A percentile compares a stretch with the other conserved stretches of the same genome.
Evolutionary conservation across 2,329 filamentous ascomycete genomes (phyloP).

Genomic region (Aspergillus sp.): DNA sequence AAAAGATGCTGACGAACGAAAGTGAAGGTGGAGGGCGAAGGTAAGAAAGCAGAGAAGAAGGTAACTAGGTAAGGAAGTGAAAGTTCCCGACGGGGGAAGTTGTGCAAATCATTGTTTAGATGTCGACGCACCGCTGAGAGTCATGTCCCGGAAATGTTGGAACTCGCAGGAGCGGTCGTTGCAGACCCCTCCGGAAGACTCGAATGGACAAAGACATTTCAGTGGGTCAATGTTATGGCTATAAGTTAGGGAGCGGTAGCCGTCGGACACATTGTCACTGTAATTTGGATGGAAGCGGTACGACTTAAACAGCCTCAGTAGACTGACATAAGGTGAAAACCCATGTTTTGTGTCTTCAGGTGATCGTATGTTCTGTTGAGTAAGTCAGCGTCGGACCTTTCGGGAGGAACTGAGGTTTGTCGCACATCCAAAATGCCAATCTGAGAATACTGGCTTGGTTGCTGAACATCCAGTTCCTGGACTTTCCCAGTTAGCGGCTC

Average conservation of each 20-base stretch:
- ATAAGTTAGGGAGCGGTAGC: slow-evolving; percentile 88
- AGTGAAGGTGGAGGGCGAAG: slow-evolving; percentile 6
- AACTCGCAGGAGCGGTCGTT: slow-evolving; percentile 72
- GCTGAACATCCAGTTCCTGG: slow-evolving; percentile 33
- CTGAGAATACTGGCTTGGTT: slow-evolving; percentile 28
- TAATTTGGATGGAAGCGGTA: slow-evolving; percentile 89
- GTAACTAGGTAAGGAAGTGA: slow-evolving; percentile 20
- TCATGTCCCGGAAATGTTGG: slow-evolving; percentile 80
- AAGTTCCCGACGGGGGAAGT: slow-evolving; percentile 20
- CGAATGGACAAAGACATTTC: slow-evolving; percentile 75
- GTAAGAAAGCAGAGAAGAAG: not conserved
- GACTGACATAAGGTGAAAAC: slow-evolving; percentile 77
- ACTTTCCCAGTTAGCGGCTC: slow-evolving; percentile 38
- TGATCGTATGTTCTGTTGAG: slow-evolving; percentile 31
- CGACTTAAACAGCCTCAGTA: slow-evolving; percentile 79
- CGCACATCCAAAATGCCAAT: slow-evolving; percentile 40
- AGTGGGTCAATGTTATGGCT: slow-evolving; percentile 84
- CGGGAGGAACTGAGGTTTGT: slow-evolving; percentile 26
- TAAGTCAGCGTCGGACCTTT: slow-evolving; percentile 33
- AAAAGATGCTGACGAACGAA: slow-evolving; percentile 25
- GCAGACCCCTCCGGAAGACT: slow-evolving; percentile 73
- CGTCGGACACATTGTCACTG: slow-evolving; percentile 69
- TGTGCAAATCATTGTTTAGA: slow-evolving; percentile 33
- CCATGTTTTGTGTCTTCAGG: slow-evolving; percentile 29
- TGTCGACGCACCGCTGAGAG: slow-evolving; percentile 72